Base-by-base conservation (phyloP, 352 stramenopile genomes). In the Phytophthora vignae region DNA sequence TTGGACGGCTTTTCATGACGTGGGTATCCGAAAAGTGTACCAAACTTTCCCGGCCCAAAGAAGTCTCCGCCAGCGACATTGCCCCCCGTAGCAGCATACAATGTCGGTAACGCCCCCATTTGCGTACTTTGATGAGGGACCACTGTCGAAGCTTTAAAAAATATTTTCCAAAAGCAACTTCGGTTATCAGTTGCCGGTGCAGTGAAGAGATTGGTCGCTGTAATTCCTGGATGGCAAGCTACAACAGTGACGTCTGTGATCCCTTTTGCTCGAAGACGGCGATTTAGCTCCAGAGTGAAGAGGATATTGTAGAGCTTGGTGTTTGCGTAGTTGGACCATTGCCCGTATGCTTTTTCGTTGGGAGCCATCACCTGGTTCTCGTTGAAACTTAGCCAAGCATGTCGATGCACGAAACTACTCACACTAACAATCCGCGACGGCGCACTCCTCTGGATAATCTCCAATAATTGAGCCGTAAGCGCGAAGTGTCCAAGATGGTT, bases 291-390 rank as follows among this genome's bases (percentile, higher is more conserved):
- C 50, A 90, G 61, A 5, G 91, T 88, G 73, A 98, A 98, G 2
- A 98, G 67, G 52, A 98, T 85, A 64, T 98, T 98, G 63, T 79
- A 89, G 25, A 98, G 72, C 76, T 98, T 98, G 49, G 84, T 93
- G 52, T 86, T 71, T n/a, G 82, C 83, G 68, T 98, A 98, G 15
- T 27, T 64, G 1, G 40, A 29, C 59, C 59, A 70, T 12, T 60
- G 58, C 7, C 44, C 29, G 64, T 78, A 76, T 19, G 64, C 62
- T 14, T 67, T 29, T 12, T 68, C n/a, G 8, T 56, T 55, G 21
- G 55, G 27, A n/a, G 60, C 22, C 46, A 42, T 55, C 42, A 63
- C 9, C 17, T 49, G 12, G 17, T 59, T 36, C 71, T 49, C 12
- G 69, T 38, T 3, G 66, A 52, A 53, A 25, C 19, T 27, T 14